These are phyloP conservation scores for Cadophora malorum DNA, from an alignment of 2,329 filamentous ascomycete species.

Conservation along the genomic window DNA sequence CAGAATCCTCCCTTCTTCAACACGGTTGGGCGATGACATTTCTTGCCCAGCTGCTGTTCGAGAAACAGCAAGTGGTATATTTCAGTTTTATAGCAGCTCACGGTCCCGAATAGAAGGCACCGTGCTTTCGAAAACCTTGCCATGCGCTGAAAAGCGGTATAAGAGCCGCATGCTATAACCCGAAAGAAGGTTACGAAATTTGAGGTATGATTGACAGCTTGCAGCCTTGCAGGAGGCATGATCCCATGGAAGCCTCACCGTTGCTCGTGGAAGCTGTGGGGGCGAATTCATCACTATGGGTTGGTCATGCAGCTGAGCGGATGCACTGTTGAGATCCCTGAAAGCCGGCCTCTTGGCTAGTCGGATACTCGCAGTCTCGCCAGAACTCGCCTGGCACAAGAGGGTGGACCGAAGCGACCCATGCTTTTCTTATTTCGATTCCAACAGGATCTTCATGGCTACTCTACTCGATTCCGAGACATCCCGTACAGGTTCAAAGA, in stretches of 20 bases:
- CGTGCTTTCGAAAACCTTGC: neutral
- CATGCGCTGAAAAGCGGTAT: neutral
- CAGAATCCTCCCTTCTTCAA: neutral
- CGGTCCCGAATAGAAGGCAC: neutral
- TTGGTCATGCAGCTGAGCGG: conserved; percentile 1
- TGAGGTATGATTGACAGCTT: conserved; percentile 10
- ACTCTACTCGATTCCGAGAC: neutral
- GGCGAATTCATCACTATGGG: neutral
- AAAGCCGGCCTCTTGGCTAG: neutral
- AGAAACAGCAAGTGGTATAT: neutral
- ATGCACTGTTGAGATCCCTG: conserved; percentile 1
- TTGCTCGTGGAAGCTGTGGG: conserved; percentile 12
- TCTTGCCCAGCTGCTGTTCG: neutral
- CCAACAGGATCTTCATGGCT: conserved; percentile 6
- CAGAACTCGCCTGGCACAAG: neutral
- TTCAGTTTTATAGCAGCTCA: neutral
- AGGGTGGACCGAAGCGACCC: neutral
- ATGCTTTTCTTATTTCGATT: neutral
- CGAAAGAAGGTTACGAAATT: conserved; percentile 9
- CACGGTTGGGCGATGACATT: neutral
- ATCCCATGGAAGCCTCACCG: conserved; percentile 10
- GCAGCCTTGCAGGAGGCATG: conserved; percentile 9
- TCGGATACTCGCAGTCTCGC: neutral
- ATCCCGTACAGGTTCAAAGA: neutral
- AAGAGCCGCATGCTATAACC: conserved; percentile 16